These are phyloP conservation scores for Zangia roseola DNA, from an alignment of 768 basidiomycete species.

Conservation along the genomic window DNA sequence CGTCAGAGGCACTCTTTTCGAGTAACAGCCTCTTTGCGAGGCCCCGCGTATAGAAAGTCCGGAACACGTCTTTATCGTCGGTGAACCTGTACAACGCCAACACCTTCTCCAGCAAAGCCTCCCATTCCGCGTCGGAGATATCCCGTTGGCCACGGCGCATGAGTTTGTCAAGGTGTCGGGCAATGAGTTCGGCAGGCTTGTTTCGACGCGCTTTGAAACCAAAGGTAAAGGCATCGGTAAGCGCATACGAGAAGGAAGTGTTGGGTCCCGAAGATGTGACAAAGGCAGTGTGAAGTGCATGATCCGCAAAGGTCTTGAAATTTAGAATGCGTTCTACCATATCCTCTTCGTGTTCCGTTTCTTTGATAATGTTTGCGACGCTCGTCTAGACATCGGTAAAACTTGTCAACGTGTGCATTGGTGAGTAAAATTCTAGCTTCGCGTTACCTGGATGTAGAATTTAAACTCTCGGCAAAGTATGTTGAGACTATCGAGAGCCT, in stretches of 20 bases:
- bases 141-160: constrained; percentile 86
- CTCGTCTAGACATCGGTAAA: constrained; percentile 39
- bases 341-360: constrained; percentile 59
- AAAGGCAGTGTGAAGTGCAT: constrained; percentile 51
- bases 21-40: constrained; percentile 85
- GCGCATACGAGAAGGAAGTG: constrained; percentile 62
- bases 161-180: constrained; percentile 82
- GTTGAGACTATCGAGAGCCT: constrained; percentile 52
- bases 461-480: constrained; percentile 62
- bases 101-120: constrained; percentile 58
- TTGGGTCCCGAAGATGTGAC: constrained; percentile 42
- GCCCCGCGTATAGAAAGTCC: constrained; percentile 86
- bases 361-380: constrained; percentile 66
- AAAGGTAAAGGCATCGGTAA: constrained; percentile 65
- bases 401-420: neutral
- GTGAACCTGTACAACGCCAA: constrained; percentile 82
- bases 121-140: constrained; percentile 61
- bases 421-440: neutral
- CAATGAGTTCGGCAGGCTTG: constrained; percentile 92
- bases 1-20: constrained; percentile 82
- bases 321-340: constrained; percentile 76
- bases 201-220: constrained; percentile 76
- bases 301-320: constrained; percentile 61
- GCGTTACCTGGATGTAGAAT: constrained; percentile 52
- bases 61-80: constrained; percentile 91